Evolutionary conservation across 148 eudicot species (phyloP).

Genomic region (Polygonum maritimum): DNA sequence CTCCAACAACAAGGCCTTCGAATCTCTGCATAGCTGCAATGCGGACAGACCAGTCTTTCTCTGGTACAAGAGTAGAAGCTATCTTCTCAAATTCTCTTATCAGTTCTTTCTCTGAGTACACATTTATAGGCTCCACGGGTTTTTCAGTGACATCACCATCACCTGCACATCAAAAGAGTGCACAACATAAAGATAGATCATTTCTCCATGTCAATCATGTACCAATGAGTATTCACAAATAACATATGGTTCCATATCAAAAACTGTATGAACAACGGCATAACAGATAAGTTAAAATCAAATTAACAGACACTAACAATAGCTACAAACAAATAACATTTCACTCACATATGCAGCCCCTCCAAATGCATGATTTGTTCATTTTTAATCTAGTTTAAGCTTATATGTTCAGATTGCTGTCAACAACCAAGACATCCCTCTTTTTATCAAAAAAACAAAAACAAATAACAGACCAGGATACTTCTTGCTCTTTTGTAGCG

Average conservation of each 20-base stretch:
- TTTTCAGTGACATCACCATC: conserved; percentile 85
- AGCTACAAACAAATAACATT: not conserved
- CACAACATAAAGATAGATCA: not conserved
- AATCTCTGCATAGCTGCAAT: conserved; percentile 93
- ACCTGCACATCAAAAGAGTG: conserved; percentile 29
- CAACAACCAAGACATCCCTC: not conserved
- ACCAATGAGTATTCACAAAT: not conserved
- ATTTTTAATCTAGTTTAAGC: not conserved
- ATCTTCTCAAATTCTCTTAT: conserved; percentile 88
- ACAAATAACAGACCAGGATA: not conserved
- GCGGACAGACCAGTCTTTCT: conserved; percentile 98
- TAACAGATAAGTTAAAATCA: not conserved
- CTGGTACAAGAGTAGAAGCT: conserved; percentile 76
- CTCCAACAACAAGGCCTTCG: conserved; percentile 96
- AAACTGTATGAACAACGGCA: not conserved
- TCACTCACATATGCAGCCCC: not conserved
- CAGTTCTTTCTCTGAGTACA: conserved; percentile 90
- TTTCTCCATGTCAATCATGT: not conserved
- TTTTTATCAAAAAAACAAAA: not conserved
- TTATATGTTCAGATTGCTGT: not conserved
- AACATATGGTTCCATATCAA: not conserved
- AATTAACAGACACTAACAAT: not conserved
- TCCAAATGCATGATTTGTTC: not conserved
- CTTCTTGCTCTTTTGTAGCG: not conserved
- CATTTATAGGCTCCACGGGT: conserved; percentile 76